Evolutionary conservation across 345 rosid genomes (phyloP).

Genomic region (Moricandia arvensis): DNA sequence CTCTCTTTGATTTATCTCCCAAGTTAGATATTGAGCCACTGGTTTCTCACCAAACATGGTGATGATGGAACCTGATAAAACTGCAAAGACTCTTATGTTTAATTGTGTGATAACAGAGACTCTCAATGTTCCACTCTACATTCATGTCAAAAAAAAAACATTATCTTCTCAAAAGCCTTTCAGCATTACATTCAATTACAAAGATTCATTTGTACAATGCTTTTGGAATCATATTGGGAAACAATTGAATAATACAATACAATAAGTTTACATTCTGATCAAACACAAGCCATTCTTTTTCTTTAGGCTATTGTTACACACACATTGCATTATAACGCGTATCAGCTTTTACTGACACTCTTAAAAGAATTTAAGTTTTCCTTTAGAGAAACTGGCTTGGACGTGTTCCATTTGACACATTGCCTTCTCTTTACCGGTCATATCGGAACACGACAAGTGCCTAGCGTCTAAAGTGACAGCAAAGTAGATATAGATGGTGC

Average conservation of each 20-base stretch:
- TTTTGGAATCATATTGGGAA: constrained; percentile 2
- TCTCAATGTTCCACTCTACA: background rate
- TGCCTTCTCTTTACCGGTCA: constrained; percentile 56
- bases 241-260: constrained; percentile 6
- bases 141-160: too few relatives aligned
- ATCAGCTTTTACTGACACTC: constrained; percentile 19
- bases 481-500: constrained; percentile 89
- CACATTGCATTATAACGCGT: constrained; percentile 3
- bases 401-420: constrained; percentile 58
- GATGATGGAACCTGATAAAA: constrained; percentile 2
- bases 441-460: constrained; percentile 58
- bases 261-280: background rate
- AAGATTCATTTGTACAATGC: constrained; percentile 20
- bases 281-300: background rate
- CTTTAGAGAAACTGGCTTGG: constrained; percentile 45
- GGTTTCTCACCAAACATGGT: constrained; percentile 25
- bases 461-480: constrained; percentile 78
- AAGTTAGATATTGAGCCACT: constrained; percentile 25
- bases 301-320: constrained; percentile 5
- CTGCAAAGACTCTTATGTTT: background rate
- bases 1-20: constrained; percentile 11
- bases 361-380: constrained; percentile 54
- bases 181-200: constrained; percentile 10
- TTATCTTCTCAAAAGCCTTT: background rate
- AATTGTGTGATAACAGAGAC: background rate